Evolutionary conservation across 495 filamentous ascomycete species (phyloP).

Genomic region (Xylaria intraflava): DNA sequence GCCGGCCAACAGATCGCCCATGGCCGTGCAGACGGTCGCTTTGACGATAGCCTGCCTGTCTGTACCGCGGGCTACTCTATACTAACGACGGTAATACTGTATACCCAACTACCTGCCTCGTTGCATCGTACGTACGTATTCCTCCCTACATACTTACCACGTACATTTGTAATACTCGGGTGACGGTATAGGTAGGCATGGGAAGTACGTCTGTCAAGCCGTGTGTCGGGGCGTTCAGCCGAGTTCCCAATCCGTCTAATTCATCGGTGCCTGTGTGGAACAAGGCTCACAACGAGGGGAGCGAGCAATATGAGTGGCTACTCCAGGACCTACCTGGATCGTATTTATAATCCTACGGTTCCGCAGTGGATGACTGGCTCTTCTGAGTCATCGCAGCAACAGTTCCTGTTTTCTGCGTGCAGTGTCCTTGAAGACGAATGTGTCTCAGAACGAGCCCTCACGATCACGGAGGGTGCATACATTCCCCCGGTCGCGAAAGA

Average conservation of each 20-base stretch:
- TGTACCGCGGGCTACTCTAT: too few species aligned
- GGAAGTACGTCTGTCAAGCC: not conserved
- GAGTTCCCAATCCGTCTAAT: not conserved
- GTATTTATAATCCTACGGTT: not conserved
- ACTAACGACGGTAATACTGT: too few species aligned
- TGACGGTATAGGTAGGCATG: too few species aligned
- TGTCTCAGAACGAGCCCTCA: not conserved
- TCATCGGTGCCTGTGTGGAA: not conserved
- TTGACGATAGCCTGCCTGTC: too few species aligned
- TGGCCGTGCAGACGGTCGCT: too few species aligned
- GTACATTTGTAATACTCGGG: too few species aligned
- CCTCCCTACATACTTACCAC: not conserved
- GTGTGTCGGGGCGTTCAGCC: not conserved
- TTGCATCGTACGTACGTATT: too few species aligned
- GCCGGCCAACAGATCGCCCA: too few species aligned
- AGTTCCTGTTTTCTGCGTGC: not conserved
- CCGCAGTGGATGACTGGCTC: not conserved
- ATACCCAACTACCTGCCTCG: not conserved
- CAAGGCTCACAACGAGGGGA: not conserved
- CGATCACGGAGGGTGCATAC: not conserved
- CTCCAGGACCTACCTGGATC: not conserved
- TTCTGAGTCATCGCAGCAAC: constrained; percentile 6
- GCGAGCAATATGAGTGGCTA: not conserved
- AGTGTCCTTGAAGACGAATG: not conserved
- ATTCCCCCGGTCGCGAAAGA: not conserved